phyloP scores from a whole-genome alignment of 805 yeast genomes.

The Blastobotrys mokoenaii region DNA sequence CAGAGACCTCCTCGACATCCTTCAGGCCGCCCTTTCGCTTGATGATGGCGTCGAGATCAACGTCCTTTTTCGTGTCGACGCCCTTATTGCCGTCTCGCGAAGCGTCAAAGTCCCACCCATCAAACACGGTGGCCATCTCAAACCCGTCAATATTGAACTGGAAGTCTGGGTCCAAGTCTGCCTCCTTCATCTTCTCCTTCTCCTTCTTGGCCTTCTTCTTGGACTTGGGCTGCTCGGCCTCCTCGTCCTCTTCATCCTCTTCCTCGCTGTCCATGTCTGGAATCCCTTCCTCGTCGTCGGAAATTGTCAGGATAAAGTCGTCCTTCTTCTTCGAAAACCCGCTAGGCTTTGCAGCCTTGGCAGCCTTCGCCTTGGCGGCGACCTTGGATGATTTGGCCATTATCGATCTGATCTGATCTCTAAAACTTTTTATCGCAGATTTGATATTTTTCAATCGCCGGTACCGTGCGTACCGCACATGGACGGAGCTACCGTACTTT shows the following conservation, averaged over 20 bases:
- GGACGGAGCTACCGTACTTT: not conserved
- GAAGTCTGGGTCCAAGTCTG: constrained; percentile 59
- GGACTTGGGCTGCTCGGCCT: constrained; percentile 10
- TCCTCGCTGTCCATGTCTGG: constrained; percentile 44
- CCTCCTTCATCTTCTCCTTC: constrained; percentile 30
- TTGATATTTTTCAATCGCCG: not conserved
- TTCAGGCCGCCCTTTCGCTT: constrained; percentile 76
- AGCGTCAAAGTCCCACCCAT: constrained; percentile 83
- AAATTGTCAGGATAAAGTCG: constrained; percentile 70
- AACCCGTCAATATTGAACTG: constrained; percentile 51
- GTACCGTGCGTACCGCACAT: not conserved
- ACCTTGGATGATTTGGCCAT: constrained; percentile 1
- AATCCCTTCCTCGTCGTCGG: constrained; percentile 68
- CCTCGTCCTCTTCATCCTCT: constrained; percentile 24
- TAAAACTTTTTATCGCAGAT: not conserved
- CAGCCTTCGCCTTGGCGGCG: constrained; percentile 1
- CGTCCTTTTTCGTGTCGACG: constrained; percentile 40
- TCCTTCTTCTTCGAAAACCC: constrained; percentile 18
- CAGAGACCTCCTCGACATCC: constrained; percentile 36
- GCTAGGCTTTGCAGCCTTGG: not conserved
- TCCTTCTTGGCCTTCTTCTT: constrained; percentile 20
- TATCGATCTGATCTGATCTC: not conserved
- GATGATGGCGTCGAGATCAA: constrained; percentile 81
- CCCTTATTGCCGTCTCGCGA: constrained; percentile 37
- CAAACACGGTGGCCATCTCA: constrained; percentile 32